Evolutionary conservation across 2,329 filamentous ascomycete genomes (phyloP).

Genomic region (Tolypocladium ovalisporum): DNA sequence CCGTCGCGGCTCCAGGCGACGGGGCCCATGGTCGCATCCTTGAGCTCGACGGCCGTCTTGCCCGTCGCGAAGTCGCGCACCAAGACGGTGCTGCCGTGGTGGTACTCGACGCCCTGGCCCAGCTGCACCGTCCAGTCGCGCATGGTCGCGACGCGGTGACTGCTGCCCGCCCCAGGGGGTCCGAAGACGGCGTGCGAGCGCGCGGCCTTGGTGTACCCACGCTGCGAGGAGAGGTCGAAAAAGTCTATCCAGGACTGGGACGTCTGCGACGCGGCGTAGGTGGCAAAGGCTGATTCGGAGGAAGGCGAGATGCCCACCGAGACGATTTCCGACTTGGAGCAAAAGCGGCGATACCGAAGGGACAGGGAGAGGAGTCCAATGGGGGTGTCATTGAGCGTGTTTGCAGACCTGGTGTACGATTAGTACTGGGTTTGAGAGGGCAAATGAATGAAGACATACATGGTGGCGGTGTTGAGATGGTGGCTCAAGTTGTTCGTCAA

Average conservation of each 20-base stretch:
- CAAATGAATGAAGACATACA: background rate
- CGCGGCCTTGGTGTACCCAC: slow-evolving; percentile 17
- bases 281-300: slow-evolving; percentile 16
- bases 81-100: slow-evolving; percentile 18
- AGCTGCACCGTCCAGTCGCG: slow-evolving; percentile 19
- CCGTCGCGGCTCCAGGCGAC: slow-evolving; percentile 22
- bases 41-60: slow-evolving; percentile 19
- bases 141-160: slow-evolving; percentile 15
- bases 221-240: slow-evolving; percentile 16
- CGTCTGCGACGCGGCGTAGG: slow-evolving; percentile 16
- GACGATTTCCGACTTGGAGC: slow-evolving; percentile 20
- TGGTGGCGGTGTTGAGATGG: background rate
- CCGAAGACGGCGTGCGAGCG: slow-evolving; percentile 20
- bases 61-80: slow-evolving; percentile 18
- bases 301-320: slow-evolving; percentile 18
- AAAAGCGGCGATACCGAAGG: slow-evolving; percentile 15
- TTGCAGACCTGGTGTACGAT: background rate
- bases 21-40: slow-evolving; percentile 16
- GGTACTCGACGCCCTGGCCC: slow-evolving; percentile 16
- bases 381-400: background rate
- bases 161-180: slow-evolving; percentile 3
- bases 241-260: slow-evolving; percentile 24
- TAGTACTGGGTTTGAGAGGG: background rate
- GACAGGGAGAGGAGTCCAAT: slow-evolving; percentile 9
- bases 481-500: too few species aligned